Base-by-base conservation (phyloP, 1,284 basidiomycete genomes). In the Tylopilus sp. region DNA sequence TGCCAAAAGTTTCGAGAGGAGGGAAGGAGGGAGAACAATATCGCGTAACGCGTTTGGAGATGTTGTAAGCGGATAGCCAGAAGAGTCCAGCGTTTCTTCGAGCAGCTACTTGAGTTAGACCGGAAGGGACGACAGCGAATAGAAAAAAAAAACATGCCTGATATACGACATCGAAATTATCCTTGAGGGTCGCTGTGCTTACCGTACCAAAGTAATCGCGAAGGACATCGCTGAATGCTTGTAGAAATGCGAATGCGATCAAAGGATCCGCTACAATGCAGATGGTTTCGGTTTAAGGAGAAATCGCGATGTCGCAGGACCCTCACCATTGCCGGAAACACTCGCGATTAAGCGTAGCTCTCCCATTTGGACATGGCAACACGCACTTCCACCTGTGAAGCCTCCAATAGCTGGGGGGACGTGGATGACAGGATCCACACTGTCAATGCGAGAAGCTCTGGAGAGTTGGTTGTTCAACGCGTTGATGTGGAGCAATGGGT, bases 141-240 rank as follows among this genome's bases (percentile, higher is more conserved):
- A 19, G 13, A 41, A 26, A 8, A 26, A 8, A 1, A 16, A 44
- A 13, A 58, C 73, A 21, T 56, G 88, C 90, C 76, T 95, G 92
- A 67, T 97, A 97, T 10, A 97, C 92, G 36, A 93, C 84, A 63
- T 97, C 95, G 70, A 97, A 97, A 69, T 97, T 93, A 55, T 97
- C 93, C 60, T 86, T 90, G 59, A 97, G 72, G 1, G 83, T 87
- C 7, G 84, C 80, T 38, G 76, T 71, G 36, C 75, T 78, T 23
- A 81, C 68, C 23, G 71, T 71, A n/a, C 60, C 66, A 18, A 98
- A 86, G 67, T 98, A 98, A 53, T 96, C 92, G 41, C 78, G 74
- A 33, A 98, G 73, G 37, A 93, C 88, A 41, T 89, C 83, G 41
- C 91, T 72, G 61, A 97, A 93, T 0, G 86, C 82, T 60, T 89